Percentiles rank a stretch among this genome's conserved stretches.
Evolutionary conservation across 306 rosid genomes (phyloP).

Genomic region (Pueraria montana): DNA sequence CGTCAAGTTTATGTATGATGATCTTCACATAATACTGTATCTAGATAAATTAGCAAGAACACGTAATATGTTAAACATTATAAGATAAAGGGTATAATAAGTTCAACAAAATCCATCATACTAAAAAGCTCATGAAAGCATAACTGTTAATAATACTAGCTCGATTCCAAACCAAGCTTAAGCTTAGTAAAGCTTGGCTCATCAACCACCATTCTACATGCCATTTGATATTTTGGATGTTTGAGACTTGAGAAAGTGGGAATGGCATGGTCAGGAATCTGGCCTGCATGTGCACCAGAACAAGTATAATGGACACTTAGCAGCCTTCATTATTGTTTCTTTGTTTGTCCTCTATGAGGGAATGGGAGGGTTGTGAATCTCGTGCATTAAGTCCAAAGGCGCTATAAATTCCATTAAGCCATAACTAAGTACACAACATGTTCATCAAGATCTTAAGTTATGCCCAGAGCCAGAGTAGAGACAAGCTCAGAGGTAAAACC

Average conservation of each 20-base stretch:
- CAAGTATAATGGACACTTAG: neutral
- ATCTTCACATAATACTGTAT: slow-evolving; percentile 8
- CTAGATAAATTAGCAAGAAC: slow-evolving; percentile 20
- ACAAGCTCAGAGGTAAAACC: neutral
- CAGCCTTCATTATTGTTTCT: slow-evolving; percentile 17
- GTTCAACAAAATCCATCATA: neutral
- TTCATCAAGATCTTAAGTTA: slow-evolving; percentile 11
- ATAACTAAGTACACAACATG: slow-evolving; percentile 4
- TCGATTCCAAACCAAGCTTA: neutral
- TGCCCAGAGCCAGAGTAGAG: neutral
- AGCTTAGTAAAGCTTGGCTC: neutral
- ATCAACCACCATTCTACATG: neutral
- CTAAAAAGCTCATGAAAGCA: neutral
- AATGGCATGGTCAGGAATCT: neutral
- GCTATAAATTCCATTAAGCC: neutral
- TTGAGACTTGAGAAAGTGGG: neutral
- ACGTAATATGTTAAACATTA: neutral
- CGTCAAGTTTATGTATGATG: neutral
- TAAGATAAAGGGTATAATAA: neutral
- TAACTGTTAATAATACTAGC: neutral
- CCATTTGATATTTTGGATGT: neutral
- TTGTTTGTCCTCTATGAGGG: slow-evolving; percentile 2
- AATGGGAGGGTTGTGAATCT: neutral
- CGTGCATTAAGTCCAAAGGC: neutral
- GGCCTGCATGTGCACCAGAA: slow-evolving; percentile 4